A percentile compares a stretch with the other conserved stretches of the same genome.
Conservation (phyloP, 306 rosid species). For the Pterocarpus santalinus region DNA sequence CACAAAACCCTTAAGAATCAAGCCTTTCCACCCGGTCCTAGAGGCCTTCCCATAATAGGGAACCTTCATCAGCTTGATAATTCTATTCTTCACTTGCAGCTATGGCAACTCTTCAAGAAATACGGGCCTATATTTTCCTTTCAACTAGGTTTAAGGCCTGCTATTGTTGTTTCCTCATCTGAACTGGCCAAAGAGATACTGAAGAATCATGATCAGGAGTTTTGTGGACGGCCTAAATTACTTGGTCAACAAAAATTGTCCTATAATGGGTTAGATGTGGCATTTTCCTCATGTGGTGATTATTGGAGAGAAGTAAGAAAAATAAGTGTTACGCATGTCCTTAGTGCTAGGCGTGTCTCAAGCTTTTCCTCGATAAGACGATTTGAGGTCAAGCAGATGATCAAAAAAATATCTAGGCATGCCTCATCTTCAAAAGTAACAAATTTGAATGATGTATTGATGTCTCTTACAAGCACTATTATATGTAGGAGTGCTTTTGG, state of each 20-base stretch:
- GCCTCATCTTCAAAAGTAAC: background rate
- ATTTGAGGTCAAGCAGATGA: background rate
- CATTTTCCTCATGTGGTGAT: conserved; percentile 1
- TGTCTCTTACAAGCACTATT: background rate
- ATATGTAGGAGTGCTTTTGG: background rate
- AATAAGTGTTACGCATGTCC: background rate
- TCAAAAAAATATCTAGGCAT: background rate
- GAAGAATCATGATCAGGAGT: conserved; percentile 21
- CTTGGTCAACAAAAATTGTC: background rate
- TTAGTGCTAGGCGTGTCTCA: conserved; percentile 11
- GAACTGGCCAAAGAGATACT: conserved; percentile 2
- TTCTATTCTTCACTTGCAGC: conserved; percentile 25
- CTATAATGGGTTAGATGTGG: background rate
- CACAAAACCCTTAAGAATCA: background rate
- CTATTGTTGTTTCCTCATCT: background rate
- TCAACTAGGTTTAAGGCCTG: conserved; percentile 32
- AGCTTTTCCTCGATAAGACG: background rate
- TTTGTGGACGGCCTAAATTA: background rate
- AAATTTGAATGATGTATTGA: background rate
- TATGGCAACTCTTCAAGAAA: conserved; percentile 5
- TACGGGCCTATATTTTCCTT: conserved; percentile 48
- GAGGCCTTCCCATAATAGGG: background rate
- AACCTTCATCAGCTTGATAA: conserved; percentile 45
- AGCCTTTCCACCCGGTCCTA: background rate
- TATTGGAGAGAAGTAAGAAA: conserved; percentile 33